Evolutionary conservation across 2,329 filamentous ascomycete species (phyloP).

Genomic region (Trichoderma arundinaceum): DNA sequence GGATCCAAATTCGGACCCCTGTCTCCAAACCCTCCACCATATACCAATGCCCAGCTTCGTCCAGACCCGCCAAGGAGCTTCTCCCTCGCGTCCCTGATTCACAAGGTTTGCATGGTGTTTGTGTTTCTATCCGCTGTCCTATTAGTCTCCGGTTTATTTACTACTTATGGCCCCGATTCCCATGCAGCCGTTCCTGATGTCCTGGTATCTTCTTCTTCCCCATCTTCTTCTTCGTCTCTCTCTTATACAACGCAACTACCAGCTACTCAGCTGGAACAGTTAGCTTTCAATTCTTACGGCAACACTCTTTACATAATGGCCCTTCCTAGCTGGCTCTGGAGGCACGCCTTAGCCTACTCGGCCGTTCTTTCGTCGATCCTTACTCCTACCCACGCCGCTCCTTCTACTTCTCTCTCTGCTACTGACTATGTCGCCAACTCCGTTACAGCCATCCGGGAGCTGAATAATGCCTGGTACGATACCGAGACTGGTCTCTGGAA

Average conservation of each 20-base stretch:
- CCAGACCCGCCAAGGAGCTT: conserved; percentile 20
- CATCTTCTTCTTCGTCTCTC: conserved; percentile 13
- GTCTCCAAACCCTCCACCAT: conserved; percentile 15
- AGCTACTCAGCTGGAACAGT: conserved; percentile 24
- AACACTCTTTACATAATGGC: conserved; percentile 29
- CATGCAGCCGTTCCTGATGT: conserved; percentile 8
- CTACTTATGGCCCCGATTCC: conserved; percentile 16
- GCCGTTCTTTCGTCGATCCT: conserved; percentile 21
- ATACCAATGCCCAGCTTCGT: conserved; percentile 17
- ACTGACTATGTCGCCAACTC: conserved; percentile 25
- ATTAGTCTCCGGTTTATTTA: conserved; percentile 23
- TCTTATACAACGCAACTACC: conserved; percentile 17
- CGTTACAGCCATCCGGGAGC: conserved; percentile 38
- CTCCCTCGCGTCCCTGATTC: conserved; percentile 31
- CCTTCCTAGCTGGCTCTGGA: conserved; percentile 30
- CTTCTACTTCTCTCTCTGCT: conserved; percentile 22
- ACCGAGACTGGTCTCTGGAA: conserved; percentile 65
- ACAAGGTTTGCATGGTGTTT: conserved; percentile 28
- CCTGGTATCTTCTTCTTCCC: conserved; percentile 11
- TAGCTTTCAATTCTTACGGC: conserved; percentile 4
- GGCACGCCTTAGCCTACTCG: conserved; percentile 21
- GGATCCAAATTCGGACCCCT: conserved; percentile 27
- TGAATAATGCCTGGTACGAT: conserved; percentile 67
- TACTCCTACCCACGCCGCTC: conserved; percentile 16
- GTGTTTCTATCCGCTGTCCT: conserved; percentile 22